A percentile compares a stretch with the other conserved stretches of the same genome.
These are phyloP conservation scores for Linderniella brevidens DNA, from an alignment of 257 asterid species.

Conservation along the genomic window DNA sequence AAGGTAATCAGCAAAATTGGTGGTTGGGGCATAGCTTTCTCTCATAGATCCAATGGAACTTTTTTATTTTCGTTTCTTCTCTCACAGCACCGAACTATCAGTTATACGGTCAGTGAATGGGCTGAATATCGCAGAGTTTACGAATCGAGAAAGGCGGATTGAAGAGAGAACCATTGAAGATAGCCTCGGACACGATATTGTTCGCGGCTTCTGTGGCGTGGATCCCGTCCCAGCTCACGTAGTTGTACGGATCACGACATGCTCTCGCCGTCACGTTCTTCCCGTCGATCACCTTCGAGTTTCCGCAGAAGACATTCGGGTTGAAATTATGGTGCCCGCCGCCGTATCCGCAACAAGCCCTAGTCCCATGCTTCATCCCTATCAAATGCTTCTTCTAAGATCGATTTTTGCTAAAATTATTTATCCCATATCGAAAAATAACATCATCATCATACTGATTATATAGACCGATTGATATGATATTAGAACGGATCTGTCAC, in stretches of 20 bases:
- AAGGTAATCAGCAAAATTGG: not conserved
- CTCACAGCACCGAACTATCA: too few relatives aligned
- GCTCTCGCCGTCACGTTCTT: constrained; percentile 26
- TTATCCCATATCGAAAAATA: too few relatives aligned
- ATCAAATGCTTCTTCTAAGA: not conserved
- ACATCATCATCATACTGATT: too few relatives aligned
- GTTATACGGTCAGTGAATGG: constrained; percentile 4
- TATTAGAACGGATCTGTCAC: too few relatives aligned
- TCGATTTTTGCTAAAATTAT: too few relatives aligned
- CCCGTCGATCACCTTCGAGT: constrained; percentile 20
- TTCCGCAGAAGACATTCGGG: constrained; percentile 30
- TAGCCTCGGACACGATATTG: constrained; percentile 25
- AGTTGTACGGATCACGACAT: constrained; percentile 45
- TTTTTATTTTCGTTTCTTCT: too few relatives aligned
- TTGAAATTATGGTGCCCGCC: constrained; percentile 41
- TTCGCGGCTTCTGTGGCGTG: constrained; percentile 55
- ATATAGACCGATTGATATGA: too few relatives aligned
- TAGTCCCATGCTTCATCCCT: constrained; percentile 50
- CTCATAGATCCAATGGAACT: not conserved
- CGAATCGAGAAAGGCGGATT: constrained; percentile 37
- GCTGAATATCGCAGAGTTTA: constrained; percentile 34
- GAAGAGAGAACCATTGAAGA: constrained; percentile 28
- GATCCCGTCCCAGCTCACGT: constrained; percentile 57
- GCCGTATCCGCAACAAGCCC: constrained; percentile 59
- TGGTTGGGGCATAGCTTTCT: not conserved